phyloP scores from a whole-genome alignment of 805 yeast species.

The Candida golubevii region DNA sequence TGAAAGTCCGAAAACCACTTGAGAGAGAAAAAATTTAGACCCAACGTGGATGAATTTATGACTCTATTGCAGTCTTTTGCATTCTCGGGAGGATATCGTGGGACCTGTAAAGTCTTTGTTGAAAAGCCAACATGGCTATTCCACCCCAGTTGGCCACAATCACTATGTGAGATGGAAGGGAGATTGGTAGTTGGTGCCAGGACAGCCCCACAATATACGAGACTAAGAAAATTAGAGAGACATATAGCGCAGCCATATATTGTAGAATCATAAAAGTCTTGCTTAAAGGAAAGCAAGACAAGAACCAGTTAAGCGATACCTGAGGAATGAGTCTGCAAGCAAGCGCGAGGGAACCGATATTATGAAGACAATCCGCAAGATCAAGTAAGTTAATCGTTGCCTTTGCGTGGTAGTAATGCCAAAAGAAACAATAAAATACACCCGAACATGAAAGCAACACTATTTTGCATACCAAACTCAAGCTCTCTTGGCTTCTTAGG shows the following conservation, averaged over 20 bases:
- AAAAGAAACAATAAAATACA: background rate
- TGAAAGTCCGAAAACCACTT: no score
- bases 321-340: conserved; percentile 14
- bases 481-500: conserved; percentile 6
- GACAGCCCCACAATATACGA: background rate
- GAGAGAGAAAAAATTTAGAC: no score
- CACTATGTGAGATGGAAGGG: conserved; percentile 6
- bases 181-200: conserved; percentile 10
- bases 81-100: background rate
- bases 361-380: conserved; percentile 13
- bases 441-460: conserved; percentile 2
- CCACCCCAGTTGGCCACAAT: conserved; percentile 1
- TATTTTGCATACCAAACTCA: conserved; percentile 12
- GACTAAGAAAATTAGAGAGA: background rate
- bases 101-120: conserved; percentile 5
- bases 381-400: conserved; percentile 14
- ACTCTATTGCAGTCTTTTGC: background rate
- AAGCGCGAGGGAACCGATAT: conserved; percentile 9
- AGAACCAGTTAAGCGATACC: conserved; percentile 15
- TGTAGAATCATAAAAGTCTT: conserved; percentile 2
- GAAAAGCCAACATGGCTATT: conserved; percentile 4
- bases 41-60: no score
- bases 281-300: conserved; percentile 6
- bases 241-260: background rate
- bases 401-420: conserved; percentile 2